Conservation (phyloP, 176 grass and related monocot species). For the Phragmites australis region DNA sequence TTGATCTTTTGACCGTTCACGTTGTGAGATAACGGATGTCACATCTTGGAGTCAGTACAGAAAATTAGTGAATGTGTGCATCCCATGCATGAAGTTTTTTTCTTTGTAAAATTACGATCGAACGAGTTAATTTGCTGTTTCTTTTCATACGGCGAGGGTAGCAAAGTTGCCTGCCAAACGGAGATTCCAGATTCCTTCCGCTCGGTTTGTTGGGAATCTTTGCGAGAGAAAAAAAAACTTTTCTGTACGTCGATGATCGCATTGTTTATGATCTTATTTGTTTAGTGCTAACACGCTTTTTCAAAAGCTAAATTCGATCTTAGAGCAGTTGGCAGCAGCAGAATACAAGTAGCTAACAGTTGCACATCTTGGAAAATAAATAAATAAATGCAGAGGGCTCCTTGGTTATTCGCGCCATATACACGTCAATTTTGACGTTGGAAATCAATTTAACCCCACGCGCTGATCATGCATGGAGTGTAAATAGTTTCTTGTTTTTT, state of each 20-base stretch:
- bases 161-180: slow-evolving; percentile 5
- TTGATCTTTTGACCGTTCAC: too few species aligned
- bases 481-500: too few species aligned
- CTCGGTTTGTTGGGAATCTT: slow-evolving; percentile 43
- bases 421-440: too few species aligned
- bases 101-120: too few species aligned
- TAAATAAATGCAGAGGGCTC: too few species aligned
- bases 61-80: too few species aligned
- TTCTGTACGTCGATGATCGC: background rate
- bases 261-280: slow-evolving; percentile 34
- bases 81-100: too few species aligned
- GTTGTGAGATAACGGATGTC: too few species aligned
- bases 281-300: slow-evolving; percentile 24
- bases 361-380: background rate
- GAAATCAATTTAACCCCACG: too few species aligned
- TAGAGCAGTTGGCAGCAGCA: background rate
- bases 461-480: too few species aligned
- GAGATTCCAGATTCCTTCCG: slow-evolving; percentile 29
- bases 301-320: slow-evolving; percentile 45
- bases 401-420: too few species aligned
- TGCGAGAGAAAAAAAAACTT: background rate
- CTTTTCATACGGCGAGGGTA: background rate
- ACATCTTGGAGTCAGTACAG: too few species aligned
- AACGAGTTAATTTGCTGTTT: background rate
- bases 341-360: background rate